Base-by-base conservation (phyloP, 164 flowering plant species). In the Vitis labrusca region DNA sequence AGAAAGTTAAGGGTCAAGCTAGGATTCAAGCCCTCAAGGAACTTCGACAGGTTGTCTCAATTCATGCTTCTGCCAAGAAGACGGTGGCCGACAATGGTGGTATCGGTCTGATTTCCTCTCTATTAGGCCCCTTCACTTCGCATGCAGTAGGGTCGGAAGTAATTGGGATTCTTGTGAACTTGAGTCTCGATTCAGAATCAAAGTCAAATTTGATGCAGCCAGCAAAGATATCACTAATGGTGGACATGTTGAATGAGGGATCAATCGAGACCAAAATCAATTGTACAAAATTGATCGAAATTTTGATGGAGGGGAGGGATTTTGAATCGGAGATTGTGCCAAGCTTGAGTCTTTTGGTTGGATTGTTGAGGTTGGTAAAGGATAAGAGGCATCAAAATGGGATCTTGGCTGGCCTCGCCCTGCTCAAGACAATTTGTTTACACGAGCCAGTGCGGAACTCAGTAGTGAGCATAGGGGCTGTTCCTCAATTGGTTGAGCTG, bases 221-320 rank as follows among this genome's bases (percentile, higher is more conserved):
- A 0, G 85, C 91, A 0, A 91, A 82, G 83, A 76, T 93, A 23
- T 93, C 98, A 3, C 59, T 92, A 53, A 67, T 91, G 84, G 93
- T 89, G 32, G 97, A 93, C 68, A 84, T 93, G 82, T 72, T 93
- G 80, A 91, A 90, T 73, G 98, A 93, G 72, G 98, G 98, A 3
- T 85, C 94, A 0, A 72, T 84, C 2, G 92, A 90, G 51, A 91
- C 98, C 9, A 93, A 93, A 78, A 78, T 93, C 76, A 89, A 85
- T 70, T 91, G 97, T 72, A 81, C 92, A 0, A 79, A 71, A 58
- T 68, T 93, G 78, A 85, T 93, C 17, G 86, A 83, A 67, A 73
- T 68, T 56, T 77, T 91, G 84, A 82, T 93, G 81, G 91, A 85
- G 54, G 92, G 75, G 76, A 81, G 79, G 75, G 93, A 80, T 76